Evolutionary conservation across 208 protist species (phyloP), one percentile per base, ranked within the genome.

Genomic region (Wallacemonas rigidus): DNA sequence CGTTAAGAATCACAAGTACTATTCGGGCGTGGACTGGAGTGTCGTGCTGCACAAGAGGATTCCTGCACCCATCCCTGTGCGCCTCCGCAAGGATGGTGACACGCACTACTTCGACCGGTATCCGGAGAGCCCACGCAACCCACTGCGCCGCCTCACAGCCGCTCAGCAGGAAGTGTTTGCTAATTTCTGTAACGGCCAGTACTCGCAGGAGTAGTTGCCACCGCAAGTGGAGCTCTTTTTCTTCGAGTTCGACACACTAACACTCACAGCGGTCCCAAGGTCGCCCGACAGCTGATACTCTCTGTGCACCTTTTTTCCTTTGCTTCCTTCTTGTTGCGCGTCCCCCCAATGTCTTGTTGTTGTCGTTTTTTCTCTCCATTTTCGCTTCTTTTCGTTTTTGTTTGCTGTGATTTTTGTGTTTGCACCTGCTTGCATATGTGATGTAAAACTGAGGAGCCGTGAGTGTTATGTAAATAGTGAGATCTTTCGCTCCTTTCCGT

Each of bases 1-100:
- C 75, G 91, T 99, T 67, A 99, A 98, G 81, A 76, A 87, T 61
- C 98, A 99, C 86, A 94, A 95, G 64, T 99, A 97, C 85, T 99
- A 98, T 80, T 80, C 71, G 50, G 90, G 89, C 43, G 91, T 99
- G 12, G 93, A 99, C 80, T 99, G 98, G 93, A 74, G 92, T 54
- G 77, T 95, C 2, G 79, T 97, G 53, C 67, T 97, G 40, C 56
- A 80, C 35, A 92, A 89, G 65, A 95, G 93, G 65, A 82, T 97
- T 43, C 76, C 82, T 0, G 82, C 93, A 1, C 93, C 93, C 5
- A 97, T 97, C 65, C 88, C 87, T 8, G 90, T 97, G 35, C 88
- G 89, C 51, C 81, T 91, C 44, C 82, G 67, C 54, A 88, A 84
- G 44, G 87, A 92, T 1, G 91, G 91, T 4, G 91, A 96, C 65